Evolutionary conservation across 1,284 basidiomycete genomes (phyloP).

Genomic region (Filobasidium uniguttulatum): DNA sequence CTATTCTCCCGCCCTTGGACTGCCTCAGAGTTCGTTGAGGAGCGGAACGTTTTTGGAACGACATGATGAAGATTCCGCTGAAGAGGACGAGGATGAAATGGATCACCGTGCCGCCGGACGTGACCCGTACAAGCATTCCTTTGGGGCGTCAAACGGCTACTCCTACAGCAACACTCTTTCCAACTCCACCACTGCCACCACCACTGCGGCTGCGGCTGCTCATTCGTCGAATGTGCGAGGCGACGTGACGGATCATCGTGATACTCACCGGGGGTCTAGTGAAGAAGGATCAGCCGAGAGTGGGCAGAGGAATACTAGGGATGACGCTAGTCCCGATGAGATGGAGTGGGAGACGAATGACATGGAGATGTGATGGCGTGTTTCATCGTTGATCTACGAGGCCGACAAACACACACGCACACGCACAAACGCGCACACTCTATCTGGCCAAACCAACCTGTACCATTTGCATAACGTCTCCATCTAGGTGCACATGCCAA

Average conservation of each 20-base stretch:
- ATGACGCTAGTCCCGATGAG: constrained; percentile 1
- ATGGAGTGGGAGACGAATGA: constrained; percentile 14
- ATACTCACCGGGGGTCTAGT: not conserved
- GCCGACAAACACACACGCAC: no score
- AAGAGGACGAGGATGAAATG: constrained; percentile 11
- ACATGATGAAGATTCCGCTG: constrained; percentile 13
- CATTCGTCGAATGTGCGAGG: no score
- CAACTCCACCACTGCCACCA: no score
- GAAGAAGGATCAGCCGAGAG: not conserved
- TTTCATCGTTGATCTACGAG: no score
- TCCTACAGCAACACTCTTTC: no score
- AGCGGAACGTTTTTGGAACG: constrained; percentile 9
- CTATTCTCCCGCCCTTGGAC: constrained; percentile 10
- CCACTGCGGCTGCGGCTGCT: no score
- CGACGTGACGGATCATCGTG: not conserved
- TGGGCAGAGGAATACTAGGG: not conserved
- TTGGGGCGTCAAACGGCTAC: no score
- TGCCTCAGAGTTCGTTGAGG: constrained; percentile 14
- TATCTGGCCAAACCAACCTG: not conserved
- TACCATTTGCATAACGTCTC: not conserved
- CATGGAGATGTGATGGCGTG: constrained; percentile 14
- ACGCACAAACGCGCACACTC: no score
- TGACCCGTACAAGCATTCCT: no score
- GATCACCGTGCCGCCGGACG: constrained; percentile 4
- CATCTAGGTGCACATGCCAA: not conserved